Conservation (phyloP, 768 basidiomycete genomes). For the Strobilomyces confusus region DNA sequence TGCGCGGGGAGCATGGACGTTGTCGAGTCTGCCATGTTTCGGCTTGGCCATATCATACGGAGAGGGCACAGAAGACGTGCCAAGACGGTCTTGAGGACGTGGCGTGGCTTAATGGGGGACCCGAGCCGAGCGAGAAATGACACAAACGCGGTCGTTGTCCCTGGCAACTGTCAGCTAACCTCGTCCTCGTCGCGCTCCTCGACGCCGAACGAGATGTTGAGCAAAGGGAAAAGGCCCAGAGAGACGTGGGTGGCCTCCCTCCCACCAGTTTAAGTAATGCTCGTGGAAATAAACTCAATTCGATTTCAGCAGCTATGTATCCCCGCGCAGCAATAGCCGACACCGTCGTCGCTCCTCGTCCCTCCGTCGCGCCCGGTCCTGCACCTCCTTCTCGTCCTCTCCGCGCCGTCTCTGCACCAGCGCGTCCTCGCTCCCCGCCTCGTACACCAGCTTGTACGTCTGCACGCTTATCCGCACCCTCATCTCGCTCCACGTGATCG, state of each 20-base stretch:
- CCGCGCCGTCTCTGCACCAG: slow-evolving; percentile 36
- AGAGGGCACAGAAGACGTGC: slow-evolving; percentile 34
- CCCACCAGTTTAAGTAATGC: slow-evolving; percentile 1
- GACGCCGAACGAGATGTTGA: not conserved
- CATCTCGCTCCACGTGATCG: slow-evolving; percentile 19
- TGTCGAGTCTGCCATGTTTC: slow-evolving; percentile 31
- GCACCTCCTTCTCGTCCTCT: slow-evolving; percentile 34
- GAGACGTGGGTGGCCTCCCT: not conserved
- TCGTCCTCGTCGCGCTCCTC: not conserved
- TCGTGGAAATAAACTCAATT: slow-evolving; percentile 10
- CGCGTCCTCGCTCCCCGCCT: slow-evolving; percentile 58
- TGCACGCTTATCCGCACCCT: slow-evolving; percentile 53
- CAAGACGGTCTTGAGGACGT: slow-evolving; percentile 33
- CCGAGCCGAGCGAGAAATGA: slow-evolving; percentile 6
- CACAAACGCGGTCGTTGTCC: not conserved
- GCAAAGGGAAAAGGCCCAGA: not conserved
- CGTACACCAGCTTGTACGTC: slow-evolving; percentile 69
- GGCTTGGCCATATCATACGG: slow-evolving; percentile 54
- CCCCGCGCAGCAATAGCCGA: slow-evolving; percentile 19
- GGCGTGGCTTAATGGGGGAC: slow-evolving; percentile 30
- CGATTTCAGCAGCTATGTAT: not conserved
- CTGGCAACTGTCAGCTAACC: not conserved
- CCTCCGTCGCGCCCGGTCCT: slow-evolving; percentile 40
- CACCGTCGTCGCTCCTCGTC: slow-evolving; percentile 56
- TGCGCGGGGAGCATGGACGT: slow-evolving; percentile 9